Base-by-base conservation (phyloP, 1,284 basidiomycete species). In the Trichosporon faecale region DNA sequence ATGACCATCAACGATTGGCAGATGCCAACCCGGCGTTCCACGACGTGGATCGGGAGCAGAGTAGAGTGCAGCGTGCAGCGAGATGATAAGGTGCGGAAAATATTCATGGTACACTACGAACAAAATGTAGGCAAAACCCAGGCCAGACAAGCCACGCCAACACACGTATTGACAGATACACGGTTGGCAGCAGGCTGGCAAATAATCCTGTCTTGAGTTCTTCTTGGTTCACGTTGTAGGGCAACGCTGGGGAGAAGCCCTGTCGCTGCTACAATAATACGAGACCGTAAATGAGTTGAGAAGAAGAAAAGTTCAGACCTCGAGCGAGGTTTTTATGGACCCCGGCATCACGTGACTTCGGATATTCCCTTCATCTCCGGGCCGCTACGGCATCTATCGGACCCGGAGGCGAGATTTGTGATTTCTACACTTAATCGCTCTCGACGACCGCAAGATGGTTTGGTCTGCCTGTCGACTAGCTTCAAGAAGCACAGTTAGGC, bases 111-210 rank as follows among this genome's bases (percentile, higher is more conserved):
- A n/a, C n/a, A n/a, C n/a, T n/a, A n/a, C n/a, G n/a, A n/a, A n/a
- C n/a, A n/a, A 67, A 66, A 73, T 81, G 75, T 80, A 72, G 78
- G 75, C 79, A 77, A 73, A 73, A 80, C 77, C 77, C 78, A 82
- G 80, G 80, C 79, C 80, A 73, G 72, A 49, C 49, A 64, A 68
- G 72, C 73, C 74, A 76, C 70, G 57, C 60, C 66, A 60, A 44
- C 33, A 14, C 40, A 37, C 61, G 65, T 37, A 68, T 64, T 72
- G 71, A 72, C 71, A 72, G 52, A 61, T 61, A 49, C 44, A 29
- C 66, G 66, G 21, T n/a, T 29, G 64, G 52, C 67, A 67, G 68
- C 60, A 46, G 60, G 64, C 69, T 67, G 70, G 70, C 68, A 76
- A 69, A 70, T 70, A 73, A 73, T 75, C 73, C 68, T 72, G 72